These are phyloP conservation scores for Phaeodactylum tricornutum DNA, from an alignment of 108 stramenopile genomes.

Conservation along the genomic window DNA sequence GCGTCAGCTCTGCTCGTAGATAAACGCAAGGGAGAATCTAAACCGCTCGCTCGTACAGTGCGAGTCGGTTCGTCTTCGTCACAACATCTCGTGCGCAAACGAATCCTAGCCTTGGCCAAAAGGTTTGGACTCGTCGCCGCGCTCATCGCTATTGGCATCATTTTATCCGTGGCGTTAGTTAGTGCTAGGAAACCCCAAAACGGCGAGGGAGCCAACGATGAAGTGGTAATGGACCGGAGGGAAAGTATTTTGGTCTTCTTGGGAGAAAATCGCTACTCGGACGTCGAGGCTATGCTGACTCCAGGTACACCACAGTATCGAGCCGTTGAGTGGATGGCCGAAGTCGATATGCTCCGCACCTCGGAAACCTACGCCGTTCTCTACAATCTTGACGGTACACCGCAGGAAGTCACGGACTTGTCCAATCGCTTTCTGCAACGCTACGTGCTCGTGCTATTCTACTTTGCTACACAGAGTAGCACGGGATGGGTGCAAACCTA, in stretches of 20 bases:
- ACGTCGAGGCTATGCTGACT: slow-evolving; percentile 4
- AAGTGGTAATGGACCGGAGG: neutral
- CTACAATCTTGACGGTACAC: neutral
- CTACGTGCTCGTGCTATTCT: slow-evolving; percentile 16
- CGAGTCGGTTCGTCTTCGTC: neutral
- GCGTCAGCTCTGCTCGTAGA: slow-evolving; percentile 23
- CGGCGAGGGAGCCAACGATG: neutral
- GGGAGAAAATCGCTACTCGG: slow-evolving; percentile 7
- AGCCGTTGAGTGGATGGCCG: slow-evolving; percentile 35
- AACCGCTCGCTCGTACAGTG: neutral
- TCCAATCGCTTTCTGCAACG: neutral
- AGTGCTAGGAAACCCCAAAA: neutral
- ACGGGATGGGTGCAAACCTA: neutral
- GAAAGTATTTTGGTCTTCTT: slow-evolving; percentile 2
- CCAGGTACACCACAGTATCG: slow-evolving; percentile 21
- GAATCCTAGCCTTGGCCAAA: neutral
- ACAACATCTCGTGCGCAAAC: slow-evolving; percentile 1
- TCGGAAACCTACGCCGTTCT: neutral
- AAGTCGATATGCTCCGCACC: slow-evolving; percentile 11
- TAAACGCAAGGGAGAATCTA: neutral
- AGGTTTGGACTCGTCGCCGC: neutral
- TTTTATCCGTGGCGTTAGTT: neutral
- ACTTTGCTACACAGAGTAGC: slow-evolving; percentile 13
- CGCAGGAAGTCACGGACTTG: neutral
- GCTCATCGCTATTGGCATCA: neutral